A percentile compares a stretch with the other conserved stretches of the same genome.
phyloP scores from a whole-genome alignment of 2,329 filamentous ascomycete species.

The Beauveria sp. region DNA sequence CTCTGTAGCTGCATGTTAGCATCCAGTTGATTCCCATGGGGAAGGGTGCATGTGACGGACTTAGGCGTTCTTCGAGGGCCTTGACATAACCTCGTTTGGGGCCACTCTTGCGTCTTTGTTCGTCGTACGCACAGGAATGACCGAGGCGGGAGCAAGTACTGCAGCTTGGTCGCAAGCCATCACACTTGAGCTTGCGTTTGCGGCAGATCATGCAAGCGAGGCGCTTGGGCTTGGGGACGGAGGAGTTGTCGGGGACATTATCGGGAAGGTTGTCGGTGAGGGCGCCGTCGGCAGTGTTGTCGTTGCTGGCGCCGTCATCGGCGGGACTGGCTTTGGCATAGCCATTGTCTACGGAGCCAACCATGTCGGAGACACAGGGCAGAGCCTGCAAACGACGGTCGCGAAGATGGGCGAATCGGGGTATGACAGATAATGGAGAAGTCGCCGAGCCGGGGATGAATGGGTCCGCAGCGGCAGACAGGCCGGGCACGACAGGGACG shows the following conservation, averaged over 20 bases:
- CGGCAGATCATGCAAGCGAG: slow-evolving; percentile 92
- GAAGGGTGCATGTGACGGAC: slow-evolving; percentile 43
- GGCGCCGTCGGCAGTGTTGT: slow-evolving; percentile 14
- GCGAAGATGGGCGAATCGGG: not conserved
- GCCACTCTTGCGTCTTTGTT: slow-evolving; percentile 87
- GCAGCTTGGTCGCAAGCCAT: slow-evolving; percentile 76
- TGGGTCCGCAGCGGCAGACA: not conserved
- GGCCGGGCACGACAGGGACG: not conserved
- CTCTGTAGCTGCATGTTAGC: slow-evolving; percentile 42
- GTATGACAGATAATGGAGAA: slow-evolving; percentile 2
- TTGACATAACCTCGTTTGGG: slow-evolving; percentile 94
- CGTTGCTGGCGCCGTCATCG: not conserved
- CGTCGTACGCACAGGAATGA: slow-evolving; percentile 84
- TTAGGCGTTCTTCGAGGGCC: slow-evolving; percentile 82
- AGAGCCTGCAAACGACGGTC: not conserved
- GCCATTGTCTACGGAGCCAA: slow-evolving; percentile 28
- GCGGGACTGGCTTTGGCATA: slow-evolving; percentile 24
- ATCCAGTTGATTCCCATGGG: not conserved
- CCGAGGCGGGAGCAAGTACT: slow-evolving; percentile 82
- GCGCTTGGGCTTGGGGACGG: slow-evolving; percentile 74
- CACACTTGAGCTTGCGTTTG: slow-evolving; percentile 86
- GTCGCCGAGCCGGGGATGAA: slow-evolving; percentile 4
- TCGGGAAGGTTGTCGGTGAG: slow-evolving; percentile 31
- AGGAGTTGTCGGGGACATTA: slow-evolving; percentile 42
- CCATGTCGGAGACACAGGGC: slow-evolving; percentile 19